phyloP scores from a whole-genome alignment of 148 eudicot genomes.

The Salicornia ramosissima region DNA sequence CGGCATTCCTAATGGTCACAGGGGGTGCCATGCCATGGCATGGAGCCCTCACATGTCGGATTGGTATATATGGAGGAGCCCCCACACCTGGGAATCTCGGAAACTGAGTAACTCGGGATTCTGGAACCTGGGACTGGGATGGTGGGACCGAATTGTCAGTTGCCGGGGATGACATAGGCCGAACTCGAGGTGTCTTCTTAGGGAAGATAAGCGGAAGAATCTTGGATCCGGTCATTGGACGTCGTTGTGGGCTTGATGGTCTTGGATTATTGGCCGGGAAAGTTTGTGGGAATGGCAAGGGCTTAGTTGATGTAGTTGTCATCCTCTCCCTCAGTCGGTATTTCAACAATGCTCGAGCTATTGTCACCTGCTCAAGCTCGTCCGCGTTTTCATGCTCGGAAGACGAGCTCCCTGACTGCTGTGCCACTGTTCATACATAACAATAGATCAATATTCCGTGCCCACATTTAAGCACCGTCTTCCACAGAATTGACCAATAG shows the following conservation, averaged over 20 bases:
- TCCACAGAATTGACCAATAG: neutral
- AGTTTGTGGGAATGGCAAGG: constrained; percentile 49
- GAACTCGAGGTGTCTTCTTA: constrained; percentile 40
- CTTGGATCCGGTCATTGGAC: constrained; percentile 48
- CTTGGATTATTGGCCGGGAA: constrained; percentile 41
- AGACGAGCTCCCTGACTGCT: constrained; percentile 49
- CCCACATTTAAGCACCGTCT: neutral
- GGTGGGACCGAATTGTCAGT: constrained; percentile 30
- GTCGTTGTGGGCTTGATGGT: constrained; percentile 65
- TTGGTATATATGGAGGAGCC: constrained; percentile 60
- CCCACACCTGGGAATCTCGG: constrained; percentile 45
- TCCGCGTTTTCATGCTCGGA: constrained; percentile 61
- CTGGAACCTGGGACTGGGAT: constrained; percentile 25
- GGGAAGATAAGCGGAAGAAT: constrained; percentile 61
- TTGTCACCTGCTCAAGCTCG: constrained; percentile 75
- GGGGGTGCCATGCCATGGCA: constrained; percentile 63
- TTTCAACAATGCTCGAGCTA: constrained; percentile 69
- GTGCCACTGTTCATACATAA: constrained; percentile 50
- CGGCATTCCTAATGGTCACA: constrained; percentile 53
- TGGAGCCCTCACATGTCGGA: constrained; percentile 43
- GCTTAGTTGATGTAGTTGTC: constrained; percentile 29
- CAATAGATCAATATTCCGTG: constrained; percentile 10
- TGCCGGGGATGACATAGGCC: constrained; percentile 27
- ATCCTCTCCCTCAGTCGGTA: constrained; percentile 56
- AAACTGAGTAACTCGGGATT: constrained; percentile 26